Percentiles rank a stretch among this genome's conserved stretches.
Conservation (phyloP, 495 filamentous ascomycete genomes). For the Xylaria intraflava region DNA sequence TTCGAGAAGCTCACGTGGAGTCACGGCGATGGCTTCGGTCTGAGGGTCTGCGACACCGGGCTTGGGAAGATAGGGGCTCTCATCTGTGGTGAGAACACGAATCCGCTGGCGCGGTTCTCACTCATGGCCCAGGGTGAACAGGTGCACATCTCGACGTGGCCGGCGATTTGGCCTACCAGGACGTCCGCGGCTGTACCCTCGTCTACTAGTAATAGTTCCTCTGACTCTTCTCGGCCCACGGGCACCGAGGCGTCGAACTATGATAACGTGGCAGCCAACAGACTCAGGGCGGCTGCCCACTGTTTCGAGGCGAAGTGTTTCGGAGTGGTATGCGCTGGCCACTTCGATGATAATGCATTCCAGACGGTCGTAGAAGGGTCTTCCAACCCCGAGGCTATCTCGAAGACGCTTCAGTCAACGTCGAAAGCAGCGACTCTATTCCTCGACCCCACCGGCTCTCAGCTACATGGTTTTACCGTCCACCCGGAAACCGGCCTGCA, state of each 20-base stretch:
- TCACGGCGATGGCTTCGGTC: conserved; percentile 30
- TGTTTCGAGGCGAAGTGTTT: conserved; percentile 44
- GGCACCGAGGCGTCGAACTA: conserved; percentile 22
- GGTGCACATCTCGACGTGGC: conserved; percentile 33
- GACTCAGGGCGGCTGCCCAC: conserved; percentile 34
- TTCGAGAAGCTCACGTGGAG: conserved; percentile 34
- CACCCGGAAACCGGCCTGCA: conserved; percentile 4
- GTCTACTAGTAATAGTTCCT: neutral
- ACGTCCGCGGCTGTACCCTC: conserved; percentile 16
- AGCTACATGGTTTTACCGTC: conserved; percentile 22
- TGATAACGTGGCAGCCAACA: conserved; percentile 38
- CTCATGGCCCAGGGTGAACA: conserved; percentile 24
- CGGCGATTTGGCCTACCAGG: conserved; percentile 28
- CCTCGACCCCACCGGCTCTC: conserved; percentile 33
- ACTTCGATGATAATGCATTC: conserved; percentile 25
- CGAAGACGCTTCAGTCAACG: conserved; percentile 12
- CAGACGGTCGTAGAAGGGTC: conserved; percentile 11
- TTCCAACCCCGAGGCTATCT: conserved; percentile 4
- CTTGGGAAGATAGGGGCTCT: conserved; percentile 26
- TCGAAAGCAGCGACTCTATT: conserved; percentile 32
- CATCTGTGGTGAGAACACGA: conserved; percentile 38
- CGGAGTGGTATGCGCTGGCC: conserved; percentile 31
- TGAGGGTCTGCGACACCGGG: conserved; percentile 20
- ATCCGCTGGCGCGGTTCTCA: conserved; percentile 28
- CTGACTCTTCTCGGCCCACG: neutral